Percentiles rank a stretch among this genome's conserved stretches.
Conservation (phyloP, 2,329 filamentous ascomycete species). For the Arthrobotrys conoides region DNA sequence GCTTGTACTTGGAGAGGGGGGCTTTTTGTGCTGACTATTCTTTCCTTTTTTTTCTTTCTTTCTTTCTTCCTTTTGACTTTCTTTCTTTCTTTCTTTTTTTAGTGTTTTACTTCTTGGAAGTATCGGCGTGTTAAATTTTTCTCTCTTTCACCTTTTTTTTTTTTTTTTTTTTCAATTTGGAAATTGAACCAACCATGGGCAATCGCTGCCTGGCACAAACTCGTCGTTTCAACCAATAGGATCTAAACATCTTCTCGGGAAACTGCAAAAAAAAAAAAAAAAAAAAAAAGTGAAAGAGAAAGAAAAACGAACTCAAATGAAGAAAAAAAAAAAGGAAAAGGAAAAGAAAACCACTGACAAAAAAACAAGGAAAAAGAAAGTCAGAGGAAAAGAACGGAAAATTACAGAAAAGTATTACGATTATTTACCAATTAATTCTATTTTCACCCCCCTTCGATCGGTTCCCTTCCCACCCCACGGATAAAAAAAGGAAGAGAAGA, state of each 20-base stretch:
- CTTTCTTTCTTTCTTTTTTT: constrained; percentile 25
- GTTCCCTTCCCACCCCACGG: constrained; percentile 1
- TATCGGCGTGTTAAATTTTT: constrained; percentile 16
- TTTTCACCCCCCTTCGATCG: not conserved
- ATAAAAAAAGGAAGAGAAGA: not conserved
- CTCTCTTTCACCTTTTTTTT: constrained; percentile 46
- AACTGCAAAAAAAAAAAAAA: constrained; percentile 60
- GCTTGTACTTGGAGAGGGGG: not conserved
- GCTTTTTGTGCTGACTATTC: constrained; percentile 3
- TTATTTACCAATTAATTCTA: not conserved
- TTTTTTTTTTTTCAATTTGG: constrained; percentile 55
- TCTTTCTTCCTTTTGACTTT: constrained; percentile 22
- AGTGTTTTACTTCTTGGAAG: constrained; percentile 12
- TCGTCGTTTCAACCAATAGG: too few species aligned
- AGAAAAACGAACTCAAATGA: constrained; percentile 52
- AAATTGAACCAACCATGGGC: too few species aligned
- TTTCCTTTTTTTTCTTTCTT: not conserved
- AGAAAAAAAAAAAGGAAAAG: constrained; percentile 50
- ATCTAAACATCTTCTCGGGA: too few species aligned
- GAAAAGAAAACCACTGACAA: constrained; percentile 48
- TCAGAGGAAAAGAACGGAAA: constrained; percentile 36
- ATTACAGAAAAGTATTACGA: constrained; percentile 19
- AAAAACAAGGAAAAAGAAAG: constrained; percentile 12
- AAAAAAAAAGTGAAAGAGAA: constrained; percentile 58
- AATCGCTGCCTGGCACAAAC: too few species aligned